These are phyloP conservation scores for Coemansia sp. DNA, from an alignment of 192 early-diverging fungal genomes.

Conservation along the genomic window DNA sequence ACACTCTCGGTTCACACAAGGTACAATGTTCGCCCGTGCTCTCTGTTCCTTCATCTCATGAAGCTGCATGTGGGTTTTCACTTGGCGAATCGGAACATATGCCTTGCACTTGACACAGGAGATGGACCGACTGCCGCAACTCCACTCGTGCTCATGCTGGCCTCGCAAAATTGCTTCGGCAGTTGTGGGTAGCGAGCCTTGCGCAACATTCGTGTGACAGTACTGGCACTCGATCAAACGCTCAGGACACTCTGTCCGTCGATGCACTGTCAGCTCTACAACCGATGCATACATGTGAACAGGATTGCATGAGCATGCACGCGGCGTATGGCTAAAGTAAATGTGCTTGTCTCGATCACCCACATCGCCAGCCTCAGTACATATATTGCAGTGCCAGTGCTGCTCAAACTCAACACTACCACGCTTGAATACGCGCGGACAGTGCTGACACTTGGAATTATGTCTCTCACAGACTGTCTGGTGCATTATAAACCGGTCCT, in stretches of 20 bases:
- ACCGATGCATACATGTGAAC: conserved; percentile 27
- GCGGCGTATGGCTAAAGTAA: conserved; percentile 58
- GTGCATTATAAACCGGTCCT: conserved; percentile 64
- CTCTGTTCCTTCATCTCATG: conserved; percentile 57
- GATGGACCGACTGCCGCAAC: conserved; percentile 83
- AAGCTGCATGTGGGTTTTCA: conserved; percentile 67
- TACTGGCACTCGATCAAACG: conserved; percentile 78
- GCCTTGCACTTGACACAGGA: conserved; percentile 72
- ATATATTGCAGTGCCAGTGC: conserved; percentile 85
- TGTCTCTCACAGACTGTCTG: conserved; percentile 77
- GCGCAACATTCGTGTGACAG: conserved; percentile 70
- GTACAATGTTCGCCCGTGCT: conserved; percentile 59
- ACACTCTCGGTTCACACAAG: conserved; percentile 77
- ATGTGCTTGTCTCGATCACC: conserved; percentile 66
- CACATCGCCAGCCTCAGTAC: conserved; percentile 54
- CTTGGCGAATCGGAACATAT: conserved; percentile 75
- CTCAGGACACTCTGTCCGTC: conserved; percentile 64
- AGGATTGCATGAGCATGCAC: conserved; percentile 61
- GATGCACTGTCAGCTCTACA: conserved; percentile 63
- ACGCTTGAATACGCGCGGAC: conserved; percentile 66
- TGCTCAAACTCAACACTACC: conserved; percentile 54
- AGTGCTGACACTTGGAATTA: conserved; percentile 65
- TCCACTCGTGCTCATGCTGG: conserved; percentile 72
- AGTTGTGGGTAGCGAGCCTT: conserved; percentile 56
- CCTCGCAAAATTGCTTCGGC: conserved; percentile 65